Percentiles rank a stretch among this genome's conserved stretches.
Conservation (phyloP, 257 asterid genomes). For the Perilla frutescens region DNA sequence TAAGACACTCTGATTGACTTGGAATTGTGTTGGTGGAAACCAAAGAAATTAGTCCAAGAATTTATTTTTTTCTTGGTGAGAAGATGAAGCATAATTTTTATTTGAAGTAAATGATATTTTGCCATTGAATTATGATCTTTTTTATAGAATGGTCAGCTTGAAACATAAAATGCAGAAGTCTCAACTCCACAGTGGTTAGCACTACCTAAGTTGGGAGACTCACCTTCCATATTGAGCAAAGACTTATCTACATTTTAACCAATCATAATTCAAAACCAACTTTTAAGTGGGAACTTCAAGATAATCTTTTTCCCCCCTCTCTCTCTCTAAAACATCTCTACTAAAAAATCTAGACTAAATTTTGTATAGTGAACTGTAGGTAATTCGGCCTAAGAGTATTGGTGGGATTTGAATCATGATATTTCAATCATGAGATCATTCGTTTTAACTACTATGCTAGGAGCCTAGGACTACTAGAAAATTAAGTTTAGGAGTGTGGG, state of each 20-base stretch:
- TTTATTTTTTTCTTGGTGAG: no score
- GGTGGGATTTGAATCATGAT: no score
- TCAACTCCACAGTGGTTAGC: background rate
- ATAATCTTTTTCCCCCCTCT: background rate
- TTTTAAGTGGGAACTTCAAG: background rate
- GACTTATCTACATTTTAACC: background rate
- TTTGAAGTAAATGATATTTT: no score
- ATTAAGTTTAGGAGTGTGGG: no score
- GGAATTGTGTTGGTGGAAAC: background rate
- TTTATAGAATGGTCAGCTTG: no score
- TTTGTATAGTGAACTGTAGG: no score
- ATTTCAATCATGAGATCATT: no score
- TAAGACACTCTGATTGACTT: background rate
- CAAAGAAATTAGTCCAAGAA: background rate
- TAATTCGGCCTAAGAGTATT: no score
- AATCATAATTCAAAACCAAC: background rate
- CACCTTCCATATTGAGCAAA: background rate
- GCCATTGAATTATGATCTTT: no score
- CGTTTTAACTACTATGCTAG: no score
- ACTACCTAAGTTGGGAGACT: background rate
- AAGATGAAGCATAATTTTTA: background rate
- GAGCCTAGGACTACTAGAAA: no score
- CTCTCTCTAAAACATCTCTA: background rate
- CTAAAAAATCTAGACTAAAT: no score
- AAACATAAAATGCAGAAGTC: background rate